Evolutionary conservation across 2,329 filamentous ascomycete genomes (phyloP).

Genomic region (Sclerotinia minor): DNA sequence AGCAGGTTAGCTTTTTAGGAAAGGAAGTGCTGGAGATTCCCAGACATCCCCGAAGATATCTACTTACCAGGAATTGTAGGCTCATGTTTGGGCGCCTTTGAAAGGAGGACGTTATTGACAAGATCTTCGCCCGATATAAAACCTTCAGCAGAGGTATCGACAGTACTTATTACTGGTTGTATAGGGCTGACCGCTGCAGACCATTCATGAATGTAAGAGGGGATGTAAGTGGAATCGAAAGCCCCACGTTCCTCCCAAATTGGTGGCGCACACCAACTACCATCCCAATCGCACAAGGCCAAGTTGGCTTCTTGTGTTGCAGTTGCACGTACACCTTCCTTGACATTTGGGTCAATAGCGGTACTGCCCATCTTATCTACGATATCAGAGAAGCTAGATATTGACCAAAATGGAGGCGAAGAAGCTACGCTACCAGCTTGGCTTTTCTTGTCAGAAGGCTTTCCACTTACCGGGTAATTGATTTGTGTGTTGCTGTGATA

Average conservation of each 20-base stretch:
- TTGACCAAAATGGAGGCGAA: constrained; percentile 19
- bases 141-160: constrained; percentile 17
- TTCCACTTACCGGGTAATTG: not conserved
- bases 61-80: constrained; percentile 34
- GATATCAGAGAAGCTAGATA: constrained; percentile 23
- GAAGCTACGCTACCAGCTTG: constrained; percentile 12
- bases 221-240: constrained; percentile 34
- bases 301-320: constrained; percentile 30
- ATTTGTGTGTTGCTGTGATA: not conserved
- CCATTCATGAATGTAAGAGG: constrained; percentile 39
- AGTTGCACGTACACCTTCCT: constrained; percentile 30
- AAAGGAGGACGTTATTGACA: constrained; percentile 26
- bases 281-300: constrained; percentile 36
- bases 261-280: constrained; percentile 32
- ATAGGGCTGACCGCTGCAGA: constrained; percentile 10
- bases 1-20: not conserved
- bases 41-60: not conserved
- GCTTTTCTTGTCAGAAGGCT: not conserved
- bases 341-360: not conserved
- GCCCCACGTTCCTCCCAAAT: constrained; percentile 35
- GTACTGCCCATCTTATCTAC: constrained; percentile 27
- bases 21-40: not conserved
- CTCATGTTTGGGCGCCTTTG: constrained; percentile 28
- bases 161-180: constrained; percentile 13
- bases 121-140: constrained; percentile 29